phyloP scores from a whole-genome alignment of 1,284 basidiomycete genomes.

The Pholiota adiposa region DNA sequence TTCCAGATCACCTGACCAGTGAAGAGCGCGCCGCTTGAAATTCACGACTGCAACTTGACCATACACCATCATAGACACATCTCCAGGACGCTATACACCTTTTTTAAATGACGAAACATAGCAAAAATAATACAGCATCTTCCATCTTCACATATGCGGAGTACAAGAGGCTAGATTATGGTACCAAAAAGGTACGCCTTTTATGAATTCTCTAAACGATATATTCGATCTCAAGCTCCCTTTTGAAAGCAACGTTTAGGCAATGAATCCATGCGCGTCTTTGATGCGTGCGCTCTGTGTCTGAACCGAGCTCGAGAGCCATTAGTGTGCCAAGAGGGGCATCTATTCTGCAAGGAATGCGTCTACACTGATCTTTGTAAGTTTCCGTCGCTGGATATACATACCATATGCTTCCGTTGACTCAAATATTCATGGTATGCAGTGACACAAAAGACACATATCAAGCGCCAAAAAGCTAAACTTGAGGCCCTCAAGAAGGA shows the following conservation, averaged over 20 bases:
- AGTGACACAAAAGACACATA: conserved; percentile 90
- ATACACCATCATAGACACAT: too few species aligned
- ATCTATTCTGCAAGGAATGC: conserved; percentile 92
- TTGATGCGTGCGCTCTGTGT: conserved; percentile 88
- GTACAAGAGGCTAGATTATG: conserved; percentile 82
- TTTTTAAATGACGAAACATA: conserved; percentile 91
- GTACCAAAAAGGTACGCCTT: conserved; percentile 67
- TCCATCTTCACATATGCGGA: conserved; percentile 88
- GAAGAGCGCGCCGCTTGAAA: background rate
- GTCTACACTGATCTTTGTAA: conserved; percentile 76
- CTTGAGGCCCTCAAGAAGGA: conserved; percentile 76
- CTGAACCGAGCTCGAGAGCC: conserved; percentile 81
- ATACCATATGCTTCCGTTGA: background rate
- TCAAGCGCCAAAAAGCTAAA: conserved; percentile 82
- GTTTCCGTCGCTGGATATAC: conserved; percentile 33
- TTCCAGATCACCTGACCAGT: background rate
- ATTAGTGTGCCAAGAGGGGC: conserved; percentile 81
- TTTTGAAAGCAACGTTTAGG: conserved; percentile 78
- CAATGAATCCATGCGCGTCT: conserved; percentile 87
- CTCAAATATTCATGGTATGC: background rate
- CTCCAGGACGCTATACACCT: too few species aligned
- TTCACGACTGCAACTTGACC: background rate
- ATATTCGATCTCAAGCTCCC: conserved; percentile 4
- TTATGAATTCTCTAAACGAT: background rate
- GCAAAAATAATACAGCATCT: conserved; percentile 87